Percentiles rank a stretch among this genome's conserved stretches.
Conservation (phyloP, 495 filamentous ascomycete genomes). For the Xylaria nigripes region DNA sequence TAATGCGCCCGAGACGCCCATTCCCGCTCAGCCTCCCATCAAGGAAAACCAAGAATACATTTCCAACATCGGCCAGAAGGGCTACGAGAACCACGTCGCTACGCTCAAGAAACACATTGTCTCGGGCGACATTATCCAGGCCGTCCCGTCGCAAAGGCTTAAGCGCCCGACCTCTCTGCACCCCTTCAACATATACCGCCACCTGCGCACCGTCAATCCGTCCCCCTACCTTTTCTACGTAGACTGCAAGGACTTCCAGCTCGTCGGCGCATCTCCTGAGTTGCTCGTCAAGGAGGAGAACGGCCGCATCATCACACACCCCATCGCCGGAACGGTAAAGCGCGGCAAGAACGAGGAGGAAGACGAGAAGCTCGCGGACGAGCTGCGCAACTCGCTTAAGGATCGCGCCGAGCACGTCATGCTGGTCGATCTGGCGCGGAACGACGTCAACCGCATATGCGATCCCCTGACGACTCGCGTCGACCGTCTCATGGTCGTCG, state of each 20-base stretch:
- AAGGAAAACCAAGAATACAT: conserved; percentile 63
- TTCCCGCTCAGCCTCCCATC: conserved; percentile 70
- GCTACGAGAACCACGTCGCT: conserved; percentile 81
- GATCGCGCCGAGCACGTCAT: conserved; percentile 98
- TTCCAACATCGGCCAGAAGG: conserved; percentile 85
- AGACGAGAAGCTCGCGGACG: conserved; percentile 68
- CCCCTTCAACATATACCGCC: conserved; percentile 97
- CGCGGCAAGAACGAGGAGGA: conserved; percentile 73
- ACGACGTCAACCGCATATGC: conserved; percentile 94
- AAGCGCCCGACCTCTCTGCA: conserved; percentile 82
- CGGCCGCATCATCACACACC: conserved; percentile 88
- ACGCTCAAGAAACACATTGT: conserved; percentile 78
- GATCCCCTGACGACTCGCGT: conserved; percentile 82
- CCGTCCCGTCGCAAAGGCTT: conserved; percentile 88
- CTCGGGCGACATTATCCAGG: conserved; percentile 92
- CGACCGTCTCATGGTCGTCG: conserved; percentile 90
- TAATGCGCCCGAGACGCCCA: conserved; percentile 60
- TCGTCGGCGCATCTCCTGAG: conserved; percentile 91
- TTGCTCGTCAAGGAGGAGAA: conserved; percentile 83
- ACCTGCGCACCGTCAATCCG: conserved; percentile 89
- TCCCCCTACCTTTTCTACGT: conserved; percentile 97
- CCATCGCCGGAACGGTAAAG: conserved; percentile 91
- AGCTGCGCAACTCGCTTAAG: conserved; percentile 73
- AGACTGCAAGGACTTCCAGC: conserved; percentile 81
- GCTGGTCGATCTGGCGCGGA: conserved; percentile 94